Evolutionary conservation across 2,329 filamentous ascomycete genomes (phyloP), one percentile per base, ranked within the genome.

Genomic region (Fusarium coicis): DNA sequence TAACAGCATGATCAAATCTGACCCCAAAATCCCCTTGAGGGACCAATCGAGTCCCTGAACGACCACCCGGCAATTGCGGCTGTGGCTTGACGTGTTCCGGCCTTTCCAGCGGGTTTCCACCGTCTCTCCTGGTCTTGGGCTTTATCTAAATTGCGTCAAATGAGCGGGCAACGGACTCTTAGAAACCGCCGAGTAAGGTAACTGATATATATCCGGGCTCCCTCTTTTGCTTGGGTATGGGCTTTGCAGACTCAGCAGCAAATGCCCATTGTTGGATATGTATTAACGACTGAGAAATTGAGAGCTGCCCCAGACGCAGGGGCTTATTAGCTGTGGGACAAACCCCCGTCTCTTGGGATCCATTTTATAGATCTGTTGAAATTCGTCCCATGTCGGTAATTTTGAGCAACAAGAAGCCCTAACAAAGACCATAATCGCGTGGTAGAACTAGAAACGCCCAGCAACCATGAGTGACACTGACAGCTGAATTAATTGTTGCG

Each of bases 271-370:
- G 19, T 21, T 30, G 21, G 11, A 16, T 43, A n/a, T 28, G 19
- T 47, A 54, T 68, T 16, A 26, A 66, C 14, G 40, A 39, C 53
- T 30, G 56, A 49, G 66, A 68, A 66, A 53, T 73, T 44, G 63
- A 65, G 53, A 54, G 59, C 42, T 66, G 62, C 49, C 69, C 73
- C 56, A 53, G 72, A 77, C 46, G 74, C 76, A 77, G 76, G 76
- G 76, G 76, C 73, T 77, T 58, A 77, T 77, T 76, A 76, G 46
- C 56, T 73, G 76, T 77, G 76, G 76, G 71, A 77, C 72, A 61
- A 52, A 37, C 61, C 68, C 62, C 67, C 58, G 63, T 76, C 66
- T 66, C 61, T 63, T 59, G 43, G 72, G 57, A 68, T 62, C 75
- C 62, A 62, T 63, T 52, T 47, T 43, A 65, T 50, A 77, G 70